phyloP scores from a whole-genome alignment of 2,329 filamentous ascomycete species.

The Diaporthe citriasiana region DNA sequence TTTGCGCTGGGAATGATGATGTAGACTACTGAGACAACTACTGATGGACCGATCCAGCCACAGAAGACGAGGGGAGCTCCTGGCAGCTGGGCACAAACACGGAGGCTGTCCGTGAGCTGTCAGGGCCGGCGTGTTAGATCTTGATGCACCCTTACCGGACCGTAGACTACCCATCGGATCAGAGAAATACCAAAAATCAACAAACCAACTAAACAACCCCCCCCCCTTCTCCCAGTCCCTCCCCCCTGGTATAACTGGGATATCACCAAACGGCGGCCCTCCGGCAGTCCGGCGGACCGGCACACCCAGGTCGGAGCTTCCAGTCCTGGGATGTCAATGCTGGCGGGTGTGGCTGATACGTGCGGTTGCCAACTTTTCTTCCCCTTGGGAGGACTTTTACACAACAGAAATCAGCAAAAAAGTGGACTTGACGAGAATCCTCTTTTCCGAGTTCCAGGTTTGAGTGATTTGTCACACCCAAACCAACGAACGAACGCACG shows the following conservation, averaged over 20 bases:
- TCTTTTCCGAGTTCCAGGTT: slow-evolving; percentile 13
- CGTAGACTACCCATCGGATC: slow-evolving; percentile 6
- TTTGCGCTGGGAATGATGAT: neutral
- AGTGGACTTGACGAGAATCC: slow-evolving; percentile 26
- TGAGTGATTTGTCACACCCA: slow-evolving; percentile 20
- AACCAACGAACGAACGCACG: neutral
- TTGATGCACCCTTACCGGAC: slow-evolving; percentile 16
- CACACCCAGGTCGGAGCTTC: slow-evolving; percentile 16
- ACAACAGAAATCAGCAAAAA: slow-evolving; percentile 25
- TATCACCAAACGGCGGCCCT: neutral
- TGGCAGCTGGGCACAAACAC: slow-evolving; percentile 7
- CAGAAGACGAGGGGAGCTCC: slow-evolving; percentile 12
- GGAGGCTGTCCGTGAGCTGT: slow-evolving; percentile 20
- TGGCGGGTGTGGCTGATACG: slow-evolving; percentile 15
- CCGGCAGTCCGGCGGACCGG: neutral
- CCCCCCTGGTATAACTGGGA: neutral
- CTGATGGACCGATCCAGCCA: neutral
- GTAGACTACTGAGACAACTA: neutral
- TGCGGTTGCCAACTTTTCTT: slow-evolving; percentile 14
- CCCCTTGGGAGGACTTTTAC: slow-evolving; percentile 24
- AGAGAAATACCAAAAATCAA: neutral
- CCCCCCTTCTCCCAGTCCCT: neutral
- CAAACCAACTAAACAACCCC: neutral
- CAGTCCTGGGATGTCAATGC: neutral
- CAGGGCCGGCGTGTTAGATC: slow-evolving; percentile 31